A percentile compares a stretch with the other conserved stretches of the same genome.
Evolutionary conservation across 2,329 filamentous ascomycete genomes (phyloP).

Genomic region (Claviceps pazoutovae): DNA sequence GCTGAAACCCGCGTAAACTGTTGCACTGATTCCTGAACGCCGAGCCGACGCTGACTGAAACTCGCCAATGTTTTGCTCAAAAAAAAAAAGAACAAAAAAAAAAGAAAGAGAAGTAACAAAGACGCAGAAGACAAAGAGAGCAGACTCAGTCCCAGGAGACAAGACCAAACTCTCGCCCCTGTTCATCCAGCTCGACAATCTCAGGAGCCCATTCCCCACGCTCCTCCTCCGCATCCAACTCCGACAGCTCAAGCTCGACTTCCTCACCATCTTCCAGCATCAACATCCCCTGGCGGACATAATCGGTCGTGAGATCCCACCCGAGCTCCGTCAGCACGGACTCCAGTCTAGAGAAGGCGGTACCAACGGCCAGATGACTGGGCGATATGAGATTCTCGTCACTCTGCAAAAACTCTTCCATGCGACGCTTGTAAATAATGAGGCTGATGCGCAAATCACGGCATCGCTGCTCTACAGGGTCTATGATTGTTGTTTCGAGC

Average conservation of each 20-base stretch:
- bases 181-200: slow-evolving; percentile 37
- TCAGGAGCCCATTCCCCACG: slow-evolving; percentile 39
- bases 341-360: slow-evolving; percentile 29
- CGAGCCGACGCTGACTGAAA: not conserved
- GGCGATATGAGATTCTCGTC: slow-evolving; percentile 18
- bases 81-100: not conserved
- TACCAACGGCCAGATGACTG: slow-evolving; percentile 29
- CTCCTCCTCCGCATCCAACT: slow-evolving; percentile 41
- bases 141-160: slow-evolving; percentile 30
- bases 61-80: not conserved
- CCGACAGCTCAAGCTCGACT: slow-evolving; percentile 31
- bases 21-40: not conserved
- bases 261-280: slow-evolving; percentile 40
- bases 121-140: not conserved
- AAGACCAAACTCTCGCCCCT: slow-evolving; percentile 36
- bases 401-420: slow-evolving; percentile 32
- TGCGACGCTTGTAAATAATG: slow-evolving; percentile 38
- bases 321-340: slow-evolving; percentile 26
- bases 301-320: slow-evolving; percentile 42
- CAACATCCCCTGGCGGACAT: slow-evolving; percentile 31
- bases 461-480: slow-evolving; percentile 18
- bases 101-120: not conserved
- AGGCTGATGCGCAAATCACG: slow-evolving; percentile 32
- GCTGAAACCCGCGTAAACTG: too few species aligned
- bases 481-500: slow-evolving; percentile 31